A percentile compares a stretch with the other conserved stretches of the same genome.
These are phyloP conservation scores for Calocybe indica DNA, from an alignment of 768 basidiomycete species.

Conservation along the genomic window DNA sequence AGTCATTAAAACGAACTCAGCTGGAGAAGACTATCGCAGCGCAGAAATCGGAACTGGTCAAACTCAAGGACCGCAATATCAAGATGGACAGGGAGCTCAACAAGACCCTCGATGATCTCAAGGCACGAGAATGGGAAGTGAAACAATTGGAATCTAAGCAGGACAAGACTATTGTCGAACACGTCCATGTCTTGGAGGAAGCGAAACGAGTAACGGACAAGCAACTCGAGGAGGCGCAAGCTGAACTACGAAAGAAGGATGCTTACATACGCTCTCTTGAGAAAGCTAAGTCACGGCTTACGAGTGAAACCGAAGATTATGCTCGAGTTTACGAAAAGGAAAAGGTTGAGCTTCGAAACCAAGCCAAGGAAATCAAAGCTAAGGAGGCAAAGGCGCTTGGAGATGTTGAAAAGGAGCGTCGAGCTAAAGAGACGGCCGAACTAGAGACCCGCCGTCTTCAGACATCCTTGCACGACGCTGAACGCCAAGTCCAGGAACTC, in stretches of 20 bases:
- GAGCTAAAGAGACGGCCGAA: constrained; percentile 60
- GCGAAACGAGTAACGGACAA: constrained; percentile 93
- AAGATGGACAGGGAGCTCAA: constrained; percentile 79
- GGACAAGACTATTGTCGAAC: constrained; percentile 98
- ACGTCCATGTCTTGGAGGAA: constrained; percentile 93
- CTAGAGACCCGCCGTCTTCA: constrained; percentile 54
- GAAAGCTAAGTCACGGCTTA: constrained; percentile 67
- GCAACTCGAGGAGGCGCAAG: constrained; percentile 76
- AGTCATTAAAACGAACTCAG: constrained; percentile 65
- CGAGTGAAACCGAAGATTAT: constrained; percentile 80
- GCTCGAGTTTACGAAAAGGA: constrained; percentile 68
- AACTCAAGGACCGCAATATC: constrained; percentile 60
- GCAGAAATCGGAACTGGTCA: constrained; percentile 65
- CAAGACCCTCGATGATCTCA: constrained; percentile 74
- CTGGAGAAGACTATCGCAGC: constrained; percentile 59
- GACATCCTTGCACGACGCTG: constrained; percentile 49
- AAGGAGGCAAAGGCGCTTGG: constrained; percentile 54
- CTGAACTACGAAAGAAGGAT: constrained; percentile 68
- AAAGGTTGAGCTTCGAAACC: constrained; percentile 54
- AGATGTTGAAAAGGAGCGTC: constrained; percentile 64
- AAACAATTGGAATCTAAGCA: constrained; percentile 82
- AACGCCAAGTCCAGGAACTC: constrained; percentile 51
- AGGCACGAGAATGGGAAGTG: constrained; percentile 79
- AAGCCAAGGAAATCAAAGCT: constrained; percentile 58
- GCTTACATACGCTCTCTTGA: constrained; percentile 83